phyloP scores from a whole-genome alignment of 352 stramenopile genomes.

The Aphanomyces cochlioides region DNA sequence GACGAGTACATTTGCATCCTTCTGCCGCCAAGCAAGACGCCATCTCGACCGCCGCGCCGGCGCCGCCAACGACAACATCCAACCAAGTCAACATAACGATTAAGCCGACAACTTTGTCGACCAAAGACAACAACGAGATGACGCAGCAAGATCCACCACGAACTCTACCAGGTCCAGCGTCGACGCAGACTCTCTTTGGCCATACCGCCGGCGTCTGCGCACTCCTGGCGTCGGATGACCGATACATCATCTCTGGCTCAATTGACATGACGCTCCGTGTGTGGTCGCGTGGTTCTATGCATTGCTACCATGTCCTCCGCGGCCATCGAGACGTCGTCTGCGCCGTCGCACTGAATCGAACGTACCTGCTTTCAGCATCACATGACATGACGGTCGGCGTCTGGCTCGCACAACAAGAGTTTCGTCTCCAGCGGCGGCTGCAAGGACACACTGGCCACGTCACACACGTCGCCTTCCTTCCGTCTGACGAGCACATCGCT shows the following conservation, averaged over 20 bases:
- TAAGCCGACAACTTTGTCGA: background rate
- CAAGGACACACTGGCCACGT: conserved; percentile 54
- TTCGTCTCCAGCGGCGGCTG: conserved; percentile 44
- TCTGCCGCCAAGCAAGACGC: background rate
- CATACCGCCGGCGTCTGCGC: conserved; percentile 60
- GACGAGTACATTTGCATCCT: no score
- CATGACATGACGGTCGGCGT: conserved; percentile 60
- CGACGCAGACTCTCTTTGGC: conserved; percentile 48
- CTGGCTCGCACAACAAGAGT: conserved; percentile 42
- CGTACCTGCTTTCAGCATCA: conserved; percentile 65
- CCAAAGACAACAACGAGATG: background rate
- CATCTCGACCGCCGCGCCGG: background rate
- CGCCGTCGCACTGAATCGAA: conserved; percentile 43
- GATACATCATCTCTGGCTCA: conserved; percentile 59
- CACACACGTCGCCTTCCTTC: conserved; percentile 46
- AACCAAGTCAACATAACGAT: no score
- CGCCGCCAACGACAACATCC: background rate
- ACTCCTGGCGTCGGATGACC: conserved; percentile 49
- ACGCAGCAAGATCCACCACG: background rate
- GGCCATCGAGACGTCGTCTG: conserved; percentile 64
- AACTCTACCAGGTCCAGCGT: background rate
- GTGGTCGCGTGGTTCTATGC: conserved; percentile 52
- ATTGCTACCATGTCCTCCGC: conserved; percentile 60
- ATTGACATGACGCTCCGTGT: conserved; percentile 68
- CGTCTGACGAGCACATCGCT: conserved; percentile 29